Evolutionary conservation across 75 land plant species (phyloP).

Genomic region (Azolla pinnata): DNA sequence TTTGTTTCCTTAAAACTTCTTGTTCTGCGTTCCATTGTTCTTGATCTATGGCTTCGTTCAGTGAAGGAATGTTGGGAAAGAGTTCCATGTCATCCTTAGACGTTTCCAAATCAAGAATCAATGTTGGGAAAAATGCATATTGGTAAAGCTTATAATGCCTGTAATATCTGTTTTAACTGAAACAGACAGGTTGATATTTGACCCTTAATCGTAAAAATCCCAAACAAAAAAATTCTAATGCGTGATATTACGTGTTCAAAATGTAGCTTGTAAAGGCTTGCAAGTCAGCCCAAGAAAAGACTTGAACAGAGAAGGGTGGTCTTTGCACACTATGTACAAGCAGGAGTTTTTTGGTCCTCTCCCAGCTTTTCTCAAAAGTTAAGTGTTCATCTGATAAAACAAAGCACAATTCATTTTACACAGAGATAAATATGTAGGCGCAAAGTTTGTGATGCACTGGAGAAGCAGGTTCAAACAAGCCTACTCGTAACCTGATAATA

Average conservation of each 20-base stretch:
- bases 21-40: conserved; percentile 20
- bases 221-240: background rate
- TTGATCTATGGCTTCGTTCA: conserved; percentile 13
- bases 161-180: conserved; percentile 20
- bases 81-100: conserved; percentile 20
- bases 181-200: background rate
- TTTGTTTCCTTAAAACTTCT: conserved; percentile 14
- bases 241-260: conserved; percentile 21
- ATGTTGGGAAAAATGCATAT: conserved; percentile 26
- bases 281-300: conserved; percentile 28
- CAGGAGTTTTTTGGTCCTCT: conserved; percentile 23
- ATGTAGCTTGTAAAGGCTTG: conserved; percentile 29
- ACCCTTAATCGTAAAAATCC: background rate
- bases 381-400: conserved; percentile 11
- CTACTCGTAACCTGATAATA: too few relatives aligned
- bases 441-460: too few relatives aligned
- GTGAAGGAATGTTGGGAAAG: conserved; percentile 12
- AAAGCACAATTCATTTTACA: background rate
- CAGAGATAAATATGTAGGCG: too few relatives aligned
- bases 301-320: conserved; percentile 28
- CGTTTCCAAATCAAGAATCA: conserved; percentile 22
- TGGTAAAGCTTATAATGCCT: conserved; percentile 37
- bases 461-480: too few relatives aligned
- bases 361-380: conserved; percentile 29
- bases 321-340: conserved; percentile 33